These are phyloP conservation scores for Debaryomycetaceae sp. DNA, from an alignment of 1,139 yeast genomes.

Conservation along the genomic window DNA sequence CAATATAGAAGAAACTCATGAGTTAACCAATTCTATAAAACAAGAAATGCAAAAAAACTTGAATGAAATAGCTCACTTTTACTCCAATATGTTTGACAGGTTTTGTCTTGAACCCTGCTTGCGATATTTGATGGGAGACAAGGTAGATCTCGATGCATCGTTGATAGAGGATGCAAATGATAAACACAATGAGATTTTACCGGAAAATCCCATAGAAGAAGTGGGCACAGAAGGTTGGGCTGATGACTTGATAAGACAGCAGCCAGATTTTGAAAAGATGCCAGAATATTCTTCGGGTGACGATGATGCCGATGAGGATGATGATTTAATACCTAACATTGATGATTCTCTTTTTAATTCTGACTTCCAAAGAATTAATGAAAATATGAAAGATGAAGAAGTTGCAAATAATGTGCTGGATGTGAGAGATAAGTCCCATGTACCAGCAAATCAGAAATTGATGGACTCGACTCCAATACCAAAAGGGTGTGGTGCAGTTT, in stretches of 20 bases:
- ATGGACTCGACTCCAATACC: conserved; percentile 88
- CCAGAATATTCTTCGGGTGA: conserved; percentile 28
- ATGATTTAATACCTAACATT: conserved; percentile 28
- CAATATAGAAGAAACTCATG: conserved; percentile 74
- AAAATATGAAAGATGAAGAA: conserved; percentile 1
- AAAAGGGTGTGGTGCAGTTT: conserved; percentile 87
- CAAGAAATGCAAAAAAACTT: conserved; percentile 50
- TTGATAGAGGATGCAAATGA: conserved; percentile 20
- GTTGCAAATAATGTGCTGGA: conserved; percentile 10
- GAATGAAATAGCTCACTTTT: conserved; percentile 53
- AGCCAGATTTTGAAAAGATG: conserved; percentile 21
- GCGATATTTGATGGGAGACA: conserved; percentile 78
- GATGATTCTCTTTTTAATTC: conserved; percentile 14
- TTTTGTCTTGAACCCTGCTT: conserved; percentile 82
- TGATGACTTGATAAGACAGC: conserved; percentile 40
- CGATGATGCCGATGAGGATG: conserved; percentile 27
- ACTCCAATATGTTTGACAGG: conserved; percentile 50
- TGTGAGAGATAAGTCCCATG: not conserved
- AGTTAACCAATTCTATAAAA: conserved; percentile 46
- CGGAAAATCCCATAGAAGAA: conserved; percentile 22
- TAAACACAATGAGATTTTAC: conserved; percentile 15
- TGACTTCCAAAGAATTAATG: not conserved
- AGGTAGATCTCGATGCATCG: conserved; percentile 48
- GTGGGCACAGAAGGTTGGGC: conserved; percentile 46
- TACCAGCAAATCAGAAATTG: conserved; percentile 10